phyloP scores from a whole-genome alignment of 805 yeast genomes.

The Yarrowia keelungensis region DNA sequence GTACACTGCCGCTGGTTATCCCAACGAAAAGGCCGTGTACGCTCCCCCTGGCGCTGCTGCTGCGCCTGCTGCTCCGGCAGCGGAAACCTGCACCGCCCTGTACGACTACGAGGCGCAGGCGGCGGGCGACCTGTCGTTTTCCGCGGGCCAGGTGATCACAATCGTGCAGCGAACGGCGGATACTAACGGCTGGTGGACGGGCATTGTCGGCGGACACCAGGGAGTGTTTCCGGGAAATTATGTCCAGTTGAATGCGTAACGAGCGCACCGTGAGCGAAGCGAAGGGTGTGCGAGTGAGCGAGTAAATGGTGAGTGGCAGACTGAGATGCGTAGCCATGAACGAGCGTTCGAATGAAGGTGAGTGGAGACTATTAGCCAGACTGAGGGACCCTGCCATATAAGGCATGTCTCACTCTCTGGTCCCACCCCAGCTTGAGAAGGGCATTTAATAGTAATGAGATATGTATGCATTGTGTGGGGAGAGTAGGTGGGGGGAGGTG shows the following conservation, averaged over 20 bases:
- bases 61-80: slow-evolving; percentile 26
- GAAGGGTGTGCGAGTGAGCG: neutral
- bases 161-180: slow-evolving; percentile 74
- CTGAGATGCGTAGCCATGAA: too few species aligned
- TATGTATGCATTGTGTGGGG: slow-evolving; percentile 27
- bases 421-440: neutral
- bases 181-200: slow-evolving; percentile 98
- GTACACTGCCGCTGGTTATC: slow-evolving; percentile 46
- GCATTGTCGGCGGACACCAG: slow-evolving; percentile 77
- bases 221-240: slow-evolving; percentile 98
- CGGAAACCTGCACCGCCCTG: slow-evolving; percentile 74
- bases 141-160: slow-evolving; percentile 87
- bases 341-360: too few species aligned
- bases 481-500: neutral
- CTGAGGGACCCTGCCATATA: too few species aligned
- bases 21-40: slow-evolving; percentile 45
- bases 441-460: slow-evolving; percentile 24
- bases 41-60: slow-evolving; percentile 49
- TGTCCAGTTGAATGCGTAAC: slow-evolving; percentile 63
- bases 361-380: too few species aligned
- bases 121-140: slow-evolving; percentile 85
- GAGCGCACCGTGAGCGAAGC: neutral
- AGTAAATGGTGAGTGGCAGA: too few species aligned
- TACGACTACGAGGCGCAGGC: slow-evolving; percentile 95
- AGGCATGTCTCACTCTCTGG: too few species aligned